Evolutionary conservation across 768 basidiomycete species (phyloP).

Genomic region (Phanerochaete sordida): DNA sequence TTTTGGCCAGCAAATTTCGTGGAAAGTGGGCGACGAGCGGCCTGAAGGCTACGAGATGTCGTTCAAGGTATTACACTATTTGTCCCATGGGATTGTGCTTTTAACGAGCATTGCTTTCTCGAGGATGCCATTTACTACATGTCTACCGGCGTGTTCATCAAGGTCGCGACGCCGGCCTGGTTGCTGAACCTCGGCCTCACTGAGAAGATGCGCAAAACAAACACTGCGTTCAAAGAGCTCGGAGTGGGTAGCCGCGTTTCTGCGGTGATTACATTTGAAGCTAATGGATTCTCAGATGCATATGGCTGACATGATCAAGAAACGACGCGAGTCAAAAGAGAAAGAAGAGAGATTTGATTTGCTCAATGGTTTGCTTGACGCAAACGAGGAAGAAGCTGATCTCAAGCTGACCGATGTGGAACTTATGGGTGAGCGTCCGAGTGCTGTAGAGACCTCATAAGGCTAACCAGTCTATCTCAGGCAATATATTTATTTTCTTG

Average conservation of each 20-base stretch:
- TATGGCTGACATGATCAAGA: slow-evolving; percentile 50
- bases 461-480: slow-evolving; percentile 8
- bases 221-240: slow-evolving; percentile 24
- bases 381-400: slow-evolving; percentile 36
- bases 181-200: slow-evolving; percentile 16
- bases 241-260: too few relatives aligned
- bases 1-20: slow-evolving; percentile 48
- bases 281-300: slow-evolving; percentile 29
- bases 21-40: slow-evolving; percentile 25
- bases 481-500: slow-evolving; percentile 40
- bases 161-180: slow-evolving; percentile 23
- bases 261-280: too few relatives aligned
- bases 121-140: slow-evolving; percentile 22
- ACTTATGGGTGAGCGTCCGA: slow-evolving; percentile 29
- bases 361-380: slow-evolving; percentile 46
- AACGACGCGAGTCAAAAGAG: slow-evolving; percentile 30
- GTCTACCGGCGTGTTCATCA: slow-evolving; percentile 19
- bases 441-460: background rate
- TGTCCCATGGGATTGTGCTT: background rate
- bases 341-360: slow-evolving; percentile 43
- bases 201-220: slow-evolving; percentile 15
- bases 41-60: slow-evolving; percentile 14
- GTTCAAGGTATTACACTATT: slow-evolving; percentile 15
- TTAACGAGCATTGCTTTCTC: background rate
- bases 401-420: slow-evolving; percentile 39